Evolutionary conservation across 164 flowering plant species (phyloP).

Genomic region (Liriodendron chinense): DNA sequence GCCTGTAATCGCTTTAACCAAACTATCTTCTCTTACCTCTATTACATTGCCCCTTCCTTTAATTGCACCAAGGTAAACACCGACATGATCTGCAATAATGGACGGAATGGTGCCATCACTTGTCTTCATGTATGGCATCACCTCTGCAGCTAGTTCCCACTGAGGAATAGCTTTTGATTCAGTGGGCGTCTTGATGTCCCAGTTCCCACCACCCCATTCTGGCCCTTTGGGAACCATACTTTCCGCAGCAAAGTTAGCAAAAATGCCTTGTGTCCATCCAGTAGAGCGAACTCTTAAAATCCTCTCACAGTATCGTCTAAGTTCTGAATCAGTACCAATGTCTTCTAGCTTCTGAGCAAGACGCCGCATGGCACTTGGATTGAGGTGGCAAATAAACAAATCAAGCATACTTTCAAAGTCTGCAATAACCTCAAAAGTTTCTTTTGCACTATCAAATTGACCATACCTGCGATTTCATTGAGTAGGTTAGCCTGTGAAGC

Average conservation of each 20-base stretch:
- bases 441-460: constrained; percentile 98
- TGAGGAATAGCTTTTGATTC: constrained; percentile 77
- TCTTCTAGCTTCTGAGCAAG: constrained; percentile 98
- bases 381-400: constrained; percentile 93
- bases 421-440: constrained; percentile 95
- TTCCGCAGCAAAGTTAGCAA: constrained; percentile 99
- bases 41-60: constrained; percentile 94
- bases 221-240: constrained; percentile 99
- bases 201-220: constrained; percentile 99
- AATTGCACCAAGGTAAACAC: constrained; percentile 87
- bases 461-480: constrained; percentile 69
- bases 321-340: constrained; percentile 72
- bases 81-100: constrained; percentile 82
- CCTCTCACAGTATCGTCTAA: constrained; percentile 95
- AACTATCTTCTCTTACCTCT: constrained; percentile 86
- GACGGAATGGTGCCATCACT: constrained; percentile 95
- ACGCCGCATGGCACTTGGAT: constrained; percentile 99
- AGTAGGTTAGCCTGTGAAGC: neutral
- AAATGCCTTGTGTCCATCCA: constrained; percentile 99
- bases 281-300: constrained; percentile 91
- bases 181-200: constrained; percentile 95
- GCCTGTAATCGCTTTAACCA: constrained; percentile 68
- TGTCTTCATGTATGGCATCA: constrained; percentile 96
- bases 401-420: constrained; percentile 97
- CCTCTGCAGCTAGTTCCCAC: constrained; percentile 97